phyloP scores from a whole-genome alignment of 805 yeast genomes.

The Cyberlindnera mycetangii region DNA sequence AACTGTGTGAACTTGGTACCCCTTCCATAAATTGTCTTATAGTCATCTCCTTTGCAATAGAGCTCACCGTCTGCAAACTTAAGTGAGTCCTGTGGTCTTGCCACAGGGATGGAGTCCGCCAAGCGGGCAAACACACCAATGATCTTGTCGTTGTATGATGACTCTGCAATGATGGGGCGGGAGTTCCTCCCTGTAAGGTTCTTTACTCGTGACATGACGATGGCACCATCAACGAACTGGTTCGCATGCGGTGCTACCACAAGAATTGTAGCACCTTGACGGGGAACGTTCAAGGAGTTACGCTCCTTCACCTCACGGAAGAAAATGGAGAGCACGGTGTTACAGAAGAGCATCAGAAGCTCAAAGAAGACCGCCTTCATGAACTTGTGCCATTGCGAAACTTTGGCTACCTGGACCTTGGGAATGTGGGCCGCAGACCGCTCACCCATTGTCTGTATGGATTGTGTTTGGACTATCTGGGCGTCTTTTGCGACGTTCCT shows the following conservation, averaged over 20 bases:
- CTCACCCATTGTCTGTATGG: no score
- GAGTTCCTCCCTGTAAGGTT: constrained; percentile 60
- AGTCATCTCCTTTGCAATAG: constrained; percentile 45
- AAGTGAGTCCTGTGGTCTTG: constrained; percentile 85
- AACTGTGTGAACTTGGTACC: constrained; percentile 63
- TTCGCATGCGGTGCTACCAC: constrained; percentile 86
- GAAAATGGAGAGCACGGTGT: constrained; percentile 38
- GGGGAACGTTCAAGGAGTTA: constrained; percentile 64
- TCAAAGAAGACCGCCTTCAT: constrained; percentile 20
- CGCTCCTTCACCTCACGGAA: constrained; percentile 73
- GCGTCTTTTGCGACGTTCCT: no score
- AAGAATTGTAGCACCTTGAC: constrained; percentile 64
- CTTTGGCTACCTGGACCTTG: constrained; percentile 2
- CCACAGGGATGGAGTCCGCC: constrained; percentile 83
- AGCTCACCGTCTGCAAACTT: constrained; percentile 66
- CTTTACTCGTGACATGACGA: constrained; percentile 75
- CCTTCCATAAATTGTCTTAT: constrained; percentile 57
- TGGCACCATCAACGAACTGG: constrained; percentile 80
- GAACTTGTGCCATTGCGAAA: not conserved
- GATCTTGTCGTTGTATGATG: constrained; percentile 57
- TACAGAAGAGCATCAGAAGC: constrained; percentile 21
- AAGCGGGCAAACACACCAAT: constrained; percentile 75
- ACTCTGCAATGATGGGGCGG: constrained; percentile 80
- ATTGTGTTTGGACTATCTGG: not conserved
- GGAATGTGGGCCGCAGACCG: constrained; percentile 17